A percentile compares a stretch with the other conserved stretches of the same genome.
Conservation (phyloP, 164 flowering plant genomes). For the Berberis vulgaris region DNA sequence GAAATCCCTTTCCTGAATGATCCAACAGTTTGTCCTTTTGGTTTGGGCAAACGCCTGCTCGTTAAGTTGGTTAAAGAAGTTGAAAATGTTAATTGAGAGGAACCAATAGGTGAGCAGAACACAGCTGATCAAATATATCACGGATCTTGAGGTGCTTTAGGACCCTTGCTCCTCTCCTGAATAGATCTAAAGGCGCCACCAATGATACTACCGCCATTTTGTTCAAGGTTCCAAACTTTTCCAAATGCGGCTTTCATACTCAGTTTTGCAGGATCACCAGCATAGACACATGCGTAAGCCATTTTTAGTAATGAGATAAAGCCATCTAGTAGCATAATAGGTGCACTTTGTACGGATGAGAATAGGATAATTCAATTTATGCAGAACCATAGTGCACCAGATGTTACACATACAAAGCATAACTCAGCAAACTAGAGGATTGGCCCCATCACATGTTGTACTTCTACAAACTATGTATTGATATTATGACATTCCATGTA, state of each 20-base stretch:
- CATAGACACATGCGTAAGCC: conserved; percentile 74
- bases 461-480: no score
- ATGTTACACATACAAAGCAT: no score
- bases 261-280: conserved; percentile 91
- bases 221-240: conserved; percentile 91
- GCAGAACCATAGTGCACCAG: no score
- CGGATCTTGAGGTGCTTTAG: conserved; percentile 76
- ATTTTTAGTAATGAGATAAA: conserved; percentile 2
- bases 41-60: conserved; percentile 74
- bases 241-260: conserved; percentile 99
- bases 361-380: no score
- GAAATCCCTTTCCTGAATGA: conserved; percentile 82
- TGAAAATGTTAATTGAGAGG: conserved; percentile 7
- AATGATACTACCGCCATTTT: conserved; percentile 83
- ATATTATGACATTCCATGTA: no score
- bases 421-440: no score
- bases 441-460: no score
- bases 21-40: conserved; percentile 96
- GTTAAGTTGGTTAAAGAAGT: conserved; percentile 7
- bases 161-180: conserved; percentile 46
- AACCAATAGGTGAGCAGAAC: not conserved
- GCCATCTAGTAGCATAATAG: no score
- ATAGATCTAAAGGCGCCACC: conserved; percentile 79
- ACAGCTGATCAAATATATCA: conserved; percentile 23
- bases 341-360: no score